Conservation (phyloP, 768 basidiomycete species). For the Mycena rebaudengoi region DNA sequence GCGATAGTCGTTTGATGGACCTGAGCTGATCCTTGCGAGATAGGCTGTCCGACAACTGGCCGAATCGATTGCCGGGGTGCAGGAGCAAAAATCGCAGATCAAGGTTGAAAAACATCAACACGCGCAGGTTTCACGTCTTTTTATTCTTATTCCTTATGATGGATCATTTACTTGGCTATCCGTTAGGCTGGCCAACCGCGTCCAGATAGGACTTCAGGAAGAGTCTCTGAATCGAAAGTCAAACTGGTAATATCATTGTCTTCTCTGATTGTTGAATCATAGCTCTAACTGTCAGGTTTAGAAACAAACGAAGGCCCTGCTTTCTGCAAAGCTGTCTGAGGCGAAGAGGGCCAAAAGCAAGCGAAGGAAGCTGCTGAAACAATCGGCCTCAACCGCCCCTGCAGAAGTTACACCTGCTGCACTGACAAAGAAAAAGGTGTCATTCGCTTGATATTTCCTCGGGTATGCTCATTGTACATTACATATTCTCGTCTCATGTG, state of each 20-base stretch:
- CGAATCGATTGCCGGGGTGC: slow-evolving; percentile 51
- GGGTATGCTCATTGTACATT: background rate
- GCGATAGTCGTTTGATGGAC: background rate
- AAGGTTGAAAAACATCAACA: slow-evolving; percentile 51
- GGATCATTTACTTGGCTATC: background rate
- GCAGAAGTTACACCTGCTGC: background rate
- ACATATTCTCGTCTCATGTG: slow-evolving; percentile 15
- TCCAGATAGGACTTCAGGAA: slow-evolving; percentile 33
- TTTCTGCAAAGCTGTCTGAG: slow-evolving; percentile 17
- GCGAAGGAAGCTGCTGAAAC: slow-evolving; percentile 16
- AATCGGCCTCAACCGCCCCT: background rate
- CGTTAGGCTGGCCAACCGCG: slow-evolving; percentile 38
- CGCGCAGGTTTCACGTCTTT: slow-evolving; percentile 43
- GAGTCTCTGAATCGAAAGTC: slow-evolving; percentile 42
- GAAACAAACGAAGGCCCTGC: slow-evolving; percentile 22
- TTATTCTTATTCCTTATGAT: slow-evolving; percentile 25
- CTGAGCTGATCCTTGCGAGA: slow-evolving; percentile 12
- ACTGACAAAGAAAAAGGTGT: slow-evolving; percentile 22
- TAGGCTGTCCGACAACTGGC: slow-evolving; percentile 60
- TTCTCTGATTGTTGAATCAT: slow-evolving; percentile 18
- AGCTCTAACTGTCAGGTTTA: too few species aligned
- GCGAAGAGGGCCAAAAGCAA: slow-evolving; percentile 25
- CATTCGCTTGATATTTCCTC: slow-evolving; percentile 21
- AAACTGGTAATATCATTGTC: slow-evolving; percentile 46
- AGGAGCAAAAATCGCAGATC: slow-evolving; percentile 53